Evolutionary conservation across 2,329 filamentous ascomycete genomes (phyloP), one percentile per base, ranked within the genome.

Genomic region (Aspergillus brasiliensis): DNA sequence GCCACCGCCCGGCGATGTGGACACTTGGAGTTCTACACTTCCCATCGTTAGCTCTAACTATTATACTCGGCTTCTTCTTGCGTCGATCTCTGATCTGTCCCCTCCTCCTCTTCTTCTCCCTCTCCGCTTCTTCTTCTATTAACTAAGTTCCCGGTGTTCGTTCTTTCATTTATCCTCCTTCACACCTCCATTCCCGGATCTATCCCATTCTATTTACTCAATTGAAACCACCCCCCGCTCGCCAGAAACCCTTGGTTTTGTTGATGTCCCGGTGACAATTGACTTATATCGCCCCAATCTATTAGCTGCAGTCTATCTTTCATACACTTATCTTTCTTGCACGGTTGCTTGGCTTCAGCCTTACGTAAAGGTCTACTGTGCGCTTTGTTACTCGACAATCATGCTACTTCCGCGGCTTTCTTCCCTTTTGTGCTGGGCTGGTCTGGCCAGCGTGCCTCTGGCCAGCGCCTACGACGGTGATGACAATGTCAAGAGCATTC

Each of bases 401-500:
- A 77, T 76, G 75, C 70, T 73, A 59, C 63, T 75, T 37, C 72
- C 70, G 55, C 69, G 67, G 56, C 59, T 75, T 57, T 74, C 73
- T 53, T 72, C 72, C 37, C 68, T 74, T 38, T 64, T 78, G 54
- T 75, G 71, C 62, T 65, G 75, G 28, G 67, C 72, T 21, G 73
- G 74, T 55, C 63, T 78, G 51, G 68, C 69, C n/a, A 60, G 72
- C 13, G 64, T 71, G 46, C 68, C 69, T 21, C 67, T 66, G 15
- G 66, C 63, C 58, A 70, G 69, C 64, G 75, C 75, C 61, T 77
- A 84, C 62, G 82, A 82, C 74, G 81, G 77, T 40, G 66, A 71
- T 63, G 75, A 80, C 60, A 82, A 86, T 70, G 82, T 89, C 68
- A 86, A 86, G 75, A 86, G 84, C 69, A 88, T 89, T 73, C 83